phyloP scores from a whole-genome alignment of 1,284 basidiomycete species.

The Takashimella koratensis region DNA sequence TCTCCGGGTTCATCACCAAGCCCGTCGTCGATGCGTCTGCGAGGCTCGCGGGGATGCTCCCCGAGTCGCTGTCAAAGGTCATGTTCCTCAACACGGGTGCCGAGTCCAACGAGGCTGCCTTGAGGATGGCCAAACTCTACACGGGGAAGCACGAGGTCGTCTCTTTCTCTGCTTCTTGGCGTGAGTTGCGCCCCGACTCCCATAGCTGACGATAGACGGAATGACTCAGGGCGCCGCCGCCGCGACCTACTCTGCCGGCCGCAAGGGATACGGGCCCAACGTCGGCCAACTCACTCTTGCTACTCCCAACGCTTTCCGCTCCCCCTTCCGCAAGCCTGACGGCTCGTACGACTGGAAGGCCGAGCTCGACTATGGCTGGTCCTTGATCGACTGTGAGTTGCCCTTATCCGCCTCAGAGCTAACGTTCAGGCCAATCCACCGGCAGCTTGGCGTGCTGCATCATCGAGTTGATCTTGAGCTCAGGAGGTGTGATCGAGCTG shows the following conservation, averaged over 20 bases:
- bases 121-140: constrained; percentile 41
- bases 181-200: constrained; percentile 9
- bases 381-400: constrained; percentile 32
- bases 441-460: constrained; percentile 35
- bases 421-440: constrained; percentile 23
- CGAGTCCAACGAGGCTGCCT: constrained; percentile 36
- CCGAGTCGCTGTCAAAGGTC: constrained; percentile 23
- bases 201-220: constrained; percentile 22
- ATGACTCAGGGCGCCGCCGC: constrained; percentile 35
- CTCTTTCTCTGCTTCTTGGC: constrained; percentile 27
- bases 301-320: constrained; percentile 26
- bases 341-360: constrained; percentile 41
- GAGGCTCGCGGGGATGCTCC: constrained; percentile 22
- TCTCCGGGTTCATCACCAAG: constrained; percentile 31
- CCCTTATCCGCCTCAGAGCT: background rate
- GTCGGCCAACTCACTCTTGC: constrained; percentile 26
- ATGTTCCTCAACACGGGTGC: constrained; percentile 36
- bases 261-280: constrained; percentile 34
- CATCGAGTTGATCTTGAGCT: constrained; percentile 51
- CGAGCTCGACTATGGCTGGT: constrained; percentile 38
- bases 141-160: constrained; percentile 40
- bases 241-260: constrained; percentile 33
- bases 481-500: constrained; percentile 34
- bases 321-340: constrained; percentile 32
- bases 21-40: constrained; percentile 31